Conservation (phyloP, 108 stramenopile genomes). For the Mayamaea pseudoterrestris region DNA sequence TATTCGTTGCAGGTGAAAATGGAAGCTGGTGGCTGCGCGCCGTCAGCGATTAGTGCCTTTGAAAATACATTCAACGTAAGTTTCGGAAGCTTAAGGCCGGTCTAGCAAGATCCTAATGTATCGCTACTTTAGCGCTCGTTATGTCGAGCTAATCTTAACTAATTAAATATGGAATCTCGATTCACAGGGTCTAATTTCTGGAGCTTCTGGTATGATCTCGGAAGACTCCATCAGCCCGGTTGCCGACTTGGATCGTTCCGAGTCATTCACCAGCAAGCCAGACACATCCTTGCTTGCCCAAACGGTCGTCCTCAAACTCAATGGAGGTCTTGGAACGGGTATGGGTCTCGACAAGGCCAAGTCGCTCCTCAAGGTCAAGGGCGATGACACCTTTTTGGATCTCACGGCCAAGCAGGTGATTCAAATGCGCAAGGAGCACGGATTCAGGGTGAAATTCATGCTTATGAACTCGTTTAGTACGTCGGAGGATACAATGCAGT, state of each 20-base stretch:
- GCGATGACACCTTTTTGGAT: constrained; percentile 96
- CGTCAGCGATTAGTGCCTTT: constrained; percentile 84
- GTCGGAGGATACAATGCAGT: constrained; percentile 87
- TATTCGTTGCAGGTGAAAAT: constrained; percentile 66
- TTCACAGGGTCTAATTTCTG: constrained; percentile 83
- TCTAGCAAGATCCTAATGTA: no score
- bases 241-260: constrained; percentile 78
- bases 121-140: no score
- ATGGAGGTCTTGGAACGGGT: constrained; percentile 98
- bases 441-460: constrained; percentile 94
- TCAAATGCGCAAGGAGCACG: constrained; percentile 84
- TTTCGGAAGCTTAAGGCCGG: no score
- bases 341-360: constrained; percentile 99
- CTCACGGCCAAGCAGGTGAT: constrained; percentile 98
- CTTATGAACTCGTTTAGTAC: constrained; percentile 99
- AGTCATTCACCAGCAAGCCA: constrained; percentile 38
- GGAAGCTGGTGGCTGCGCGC: constrained; percentile 78
- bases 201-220: constrained; percentile 94
- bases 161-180: no score
- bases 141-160: no score
- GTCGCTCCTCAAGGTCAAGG: constrained; percentile 93
- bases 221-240: constrained; percentile 87
- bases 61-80: constrained; percentile 82
- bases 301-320: constrained; percentile 97
- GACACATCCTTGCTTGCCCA: constrained; percentile 71